Evolutionary conservation across 495 filamentous ascomycete genomes (phyloP).

Genomic region (Gamarada debralockiae): DNA sequence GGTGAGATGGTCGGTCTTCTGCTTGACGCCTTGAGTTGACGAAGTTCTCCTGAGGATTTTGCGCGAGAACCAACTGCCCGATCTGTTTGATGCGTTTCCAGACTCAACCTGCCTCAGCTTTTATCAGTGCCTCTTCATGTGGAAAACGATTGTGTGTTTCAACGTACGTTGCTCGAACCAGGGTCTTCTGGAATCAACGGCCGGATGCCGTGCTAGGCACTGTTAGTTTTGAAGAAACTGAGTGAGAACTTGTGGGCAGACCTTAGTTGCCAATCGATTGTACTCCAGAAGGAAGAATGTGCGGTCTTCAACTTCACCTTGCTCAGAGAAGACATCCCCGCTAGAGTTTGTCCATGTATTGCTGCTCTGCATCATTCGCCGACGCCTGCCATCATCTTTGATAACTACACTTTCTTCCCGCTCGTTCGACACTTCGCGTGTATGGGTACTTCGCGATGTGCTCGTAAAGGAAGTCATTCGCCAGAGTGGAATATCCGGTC

Average conservation of each 20-base stretch:
- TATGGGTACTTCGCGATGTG: background rate
- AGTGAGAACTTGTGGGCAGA: constrained; percentile 9
- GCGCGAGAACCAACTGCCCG: constrained; percentile 29
- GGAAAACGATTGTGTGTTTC: background rate
- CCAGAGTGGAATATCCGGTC: constrained; percentile 7
- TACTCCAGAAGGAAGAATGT: constrained; percentile 43
- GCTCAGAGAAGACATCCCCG: constrained; percentile 25
- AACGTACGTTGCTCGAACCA: background rate
- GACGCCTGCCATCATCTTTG: background rate
- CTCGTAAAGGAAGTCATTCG: constrained; percentile 6
- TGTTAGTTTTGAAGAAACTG: background rate
- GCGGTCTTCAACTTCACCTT: constrained; percentile 37
- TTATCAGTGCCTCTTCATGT: background rate
- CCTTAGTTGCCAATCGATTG: constrained; percentile 50
- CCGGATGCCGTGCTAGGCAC: constrained; percentile 20
- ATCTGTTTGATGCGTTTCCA: constrained; percentile 2
- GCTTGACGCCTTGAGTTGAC: constrained; percentile 25
- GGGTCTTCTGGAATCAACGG: constrained; percentile 5
- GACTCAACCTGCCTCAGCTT: constrained; percentile 3
- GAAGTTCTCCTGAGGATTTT: constrained; percentile 29
- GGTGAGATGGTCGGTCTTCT: constrained; percentile 29
- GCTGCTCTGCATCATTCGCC: constrained; percentile 13
- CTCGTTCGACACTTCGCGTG: too few relatives aligned
- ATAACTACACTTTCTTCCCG: background rate
- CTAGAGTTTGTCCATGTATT: constrained; percentile 22